These are phyloP conservation scores for Solanum ahanhuiri DNA, from an alignment of 257 asterid species.

Conservation along the genomic window DNA sequence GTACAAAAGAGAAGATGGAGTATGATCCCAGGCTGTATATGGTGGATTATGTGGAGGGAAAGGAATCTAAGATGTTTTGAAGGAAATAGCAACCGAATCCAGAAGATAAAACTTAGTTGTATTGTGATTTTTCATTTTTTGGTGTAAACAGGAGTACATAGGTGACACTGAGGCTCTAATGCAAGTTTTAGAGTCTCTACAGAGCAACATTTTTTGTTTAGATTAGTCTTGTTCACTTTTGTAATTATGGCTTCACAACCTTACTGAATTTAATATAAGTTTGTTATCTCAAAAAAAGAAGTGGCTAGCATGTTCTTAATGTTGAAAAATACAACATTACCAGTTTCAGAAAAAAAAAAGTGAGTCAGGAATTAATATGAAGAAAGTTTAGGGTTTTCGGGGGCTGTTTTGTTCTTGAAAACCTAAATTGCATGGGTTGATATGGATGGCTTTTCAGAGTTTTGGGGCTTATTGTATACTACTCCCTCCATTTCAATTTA, in stretches of 20 bases:
- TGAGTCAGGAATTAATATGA: background rate
- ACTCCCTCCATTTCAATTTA: background rate
- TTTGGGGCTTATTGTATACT: background rate
- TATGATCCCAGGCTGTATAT: background rate
- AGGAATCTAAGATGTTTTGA: background rate
- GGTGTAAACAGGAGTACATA: background rate
- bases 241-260: background rate
- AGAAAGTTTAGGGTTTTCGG: background rate
- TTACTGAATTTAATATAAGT: background rate
- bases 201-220: background rate
- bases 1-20: background rate
- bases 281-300: background rate
- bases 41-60: background rate
- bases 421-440: background rate
- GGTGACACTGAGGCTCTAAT: background rate
- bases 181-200: background rate
- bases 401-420: background rate
- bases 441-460: background rate
- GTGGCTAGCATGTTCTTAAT: background rate
- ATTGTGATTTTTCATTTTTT: background rate
- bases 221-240: background rate
- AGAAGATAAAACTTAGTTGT: background rate
- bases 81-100: background rate
- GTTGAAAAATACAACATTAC: background rate
- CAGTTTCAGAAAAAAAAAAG: background rate